Conservation (phyloP, 352 stramenopile genomes). For the Globisporangium abappressorium region DNA sequence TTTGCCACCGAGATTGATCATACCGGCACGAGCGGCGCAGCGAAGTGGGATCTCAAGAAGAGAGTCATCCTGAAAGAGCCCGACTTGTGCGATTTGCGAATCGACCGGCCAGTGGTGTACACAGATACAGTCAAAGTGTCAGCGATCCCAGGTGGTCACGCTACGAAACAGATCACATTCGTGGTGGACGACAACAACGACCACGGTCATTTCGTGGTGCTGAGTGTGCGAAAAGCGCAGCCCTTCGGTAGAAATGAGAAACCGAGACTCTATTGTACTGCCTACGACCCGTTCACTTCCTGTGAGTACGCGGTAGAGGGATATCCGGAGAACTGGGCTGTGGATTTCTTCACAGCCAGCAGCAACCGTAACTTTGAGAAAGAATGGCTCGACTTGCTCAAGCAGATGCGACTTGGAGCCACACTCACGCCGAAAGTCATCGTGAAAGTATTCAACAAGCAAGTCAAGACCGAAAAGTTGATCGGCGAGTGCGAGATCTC, state of each 20-base stretch:
- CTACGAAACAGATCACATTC: conserved; percentile 50
- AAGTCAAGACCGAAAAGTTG: conserved; percentile 61
- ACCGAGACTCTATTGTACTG: conserved; percentile 68
- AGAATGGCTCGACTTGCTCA: conserved; percentile 51
- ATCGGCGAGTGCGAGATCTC: conserved; percentile 77
- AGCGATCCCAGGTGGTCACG: conserved; percentile 32
- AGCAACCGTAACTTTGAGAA: conserved; percentile 45
- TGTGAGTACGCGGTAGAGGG: conserved; percentile 77
- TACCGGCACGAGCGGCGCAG: conserved; percentile 43
- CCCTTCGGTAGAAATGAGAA: conserved; percentile 23
- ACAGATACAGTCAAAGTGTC: conserved; percentile 71
- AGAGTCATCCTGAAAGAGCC: conserved; percentile 53
- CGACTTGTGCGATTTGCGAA: conserved; percentile 36
- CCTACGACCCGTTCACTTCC: conserved; percentile 77
- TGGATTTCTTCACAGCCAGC: conserved; percentile 64
- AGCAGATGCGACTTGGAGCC: conserved; percentile 46
- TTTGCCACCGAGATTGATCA: conserved; percentile 52
- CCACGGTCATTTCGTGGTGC: conserved; percentile 61
- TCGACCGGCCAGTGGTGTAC: conserved; percentile 72
- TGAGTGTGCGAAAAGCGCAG: conserved; percentile 61
- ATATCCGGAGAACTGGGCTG: conserved; percentile 50
- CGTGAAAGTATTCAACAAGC: conserved; percentile 70
- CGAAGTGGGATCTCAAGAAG: conserved; percentile 62
- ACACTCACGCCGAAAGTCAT: conserved; percentile 67
- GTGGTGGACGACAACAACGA: conserved; percentile 23